Base-by-base conservation (phyloP, 2,329 filamentous ascomycete genomes). In the Pseudogymnoascus sp. region DNA sequence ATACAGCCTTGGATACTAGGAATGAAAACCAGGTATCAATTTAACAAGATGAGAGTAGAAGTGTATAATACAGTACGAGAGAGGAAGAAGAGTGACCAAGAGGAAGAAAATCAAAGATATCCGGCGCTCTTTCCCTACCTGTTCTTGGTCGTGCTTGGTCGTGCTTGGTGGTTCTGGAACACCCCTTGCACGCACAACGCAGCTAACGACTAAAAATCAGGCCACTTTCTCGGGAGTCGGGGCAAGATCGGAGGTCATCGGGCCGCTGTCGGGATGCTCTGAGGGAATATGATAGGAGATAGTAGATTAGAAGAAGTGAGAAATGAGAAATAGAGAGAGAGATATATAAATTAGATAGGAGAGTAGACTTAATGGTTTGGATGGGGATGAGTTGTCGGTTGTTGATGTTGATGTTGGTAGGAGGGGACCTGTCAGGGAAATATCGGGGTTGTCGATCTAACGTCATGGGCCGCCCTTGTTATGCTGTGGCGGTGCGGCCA, bases 221-320 rank as follows among this genome's bases (percentile, higher is more conserved):
- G 44, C 44, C 44, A 55, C 44, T 55, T 55, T 55, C 44, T 55
- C 44, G 44, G 44, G 44, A 55, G 44, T 55, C 44, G 44, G 44
- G 27, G 2, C 8, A 17, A 3, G 44, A 55, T 55, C 44, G 44
- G 44, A 55, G 44, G 27, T 2, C n/a, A 3, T 55, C 44, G 44
- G 44, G 27, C 44, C 44, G 44, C 44, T 55, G 44, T 55, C 27
- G 41, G 39, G 39, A 41, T 39, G 9, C 9, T 9, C 6, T 6
- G 27, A 15, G 13, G 13, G 12, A 48, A 21, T 13, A 41, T 41
- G 15, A 17, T n/a, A 36, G 21, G 41, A 44, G 41, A 21, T 21
- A 27, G 41, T 21, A 27, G 41, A n/a, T 48, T 29, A 21, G 21
- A 4, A 12, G 17, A 9, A 6, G 17, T 25, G 42, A 15, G 10